A percentile compares a stretch with the other conserved stretches of the same genome.
Evolutionary conservation across 2,329 filamentous ascomycete genomes (phyloP).

Genomic region (Ceratocystiopsis minuta): DNA sequence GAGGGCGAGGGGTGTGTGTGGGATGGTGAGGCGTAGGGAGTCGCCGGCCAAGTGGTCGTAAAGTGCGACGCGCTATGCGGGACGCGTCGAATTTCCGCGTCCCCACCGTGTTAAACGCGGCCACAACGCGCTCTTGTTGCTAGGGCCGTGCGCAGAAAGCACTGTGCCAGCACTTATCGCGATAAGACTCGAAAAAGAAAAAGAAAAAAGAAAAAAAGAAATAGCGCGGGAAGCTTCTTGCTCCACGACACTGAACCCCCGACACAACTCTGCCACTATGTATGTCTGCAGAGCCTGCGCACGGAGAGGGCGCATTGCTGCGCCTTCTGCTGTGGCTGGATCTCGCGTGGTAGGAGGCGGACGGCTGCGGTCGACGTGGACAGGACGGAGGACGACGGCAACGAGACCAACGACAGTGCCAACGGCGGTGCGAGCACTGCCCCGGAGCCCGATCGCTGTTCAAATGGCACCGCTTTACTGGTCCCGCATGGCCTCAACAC

Average conservation of each 20-base stretch:
- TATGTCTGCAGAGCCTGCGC: conserved; percentile 21
- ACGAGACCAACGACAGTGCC: neutral
- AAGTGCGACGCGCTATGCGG: conserved; percentile 1
- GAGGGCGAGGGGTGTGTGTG: too few relatives aligned
- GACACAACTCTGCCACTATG: conserved; percentile 13
- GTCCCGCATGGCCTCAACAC: too few relatives aligned
- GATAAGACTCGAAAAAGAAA: conserved; percentile 2
- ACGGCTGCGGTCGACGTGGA: neutral
- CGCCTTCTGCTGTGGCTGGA: too few relatives aligned
- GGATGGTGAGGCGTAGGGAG: too few relatives aligned
- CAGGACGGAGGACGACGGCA: neutral
- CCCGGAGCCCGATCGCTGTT: too few relatives aligned
- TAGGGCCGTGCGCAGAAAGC: neutral
- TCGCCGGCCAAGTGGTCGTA: neutral
- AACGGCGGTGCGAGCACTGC: neutral
- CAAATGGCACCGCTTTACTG: too few relatives aligned
- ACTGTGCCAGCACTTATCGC: neutral
- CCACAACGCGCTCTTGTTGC: neutral
- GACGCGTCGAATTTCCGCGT: neutral
- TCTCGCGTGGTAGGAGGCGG: neutral
- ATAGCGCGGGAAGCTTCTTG: too few relatives aligned
- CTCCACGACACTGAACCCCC: neutral
- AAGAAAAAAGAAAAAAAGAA: neutral
- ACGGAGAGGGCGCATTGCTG: too few relatives aligned
- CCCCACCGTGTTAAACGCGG: neutral